A percentile compares a stretch with the other conserved stretches of the same genome.
These are phyloP conservation scores for Neopestalotiopsis clavispora DNA, from an alignment of 2,329 filamentous ascomycete genomes.

Conservation along the genomic window DNA sequence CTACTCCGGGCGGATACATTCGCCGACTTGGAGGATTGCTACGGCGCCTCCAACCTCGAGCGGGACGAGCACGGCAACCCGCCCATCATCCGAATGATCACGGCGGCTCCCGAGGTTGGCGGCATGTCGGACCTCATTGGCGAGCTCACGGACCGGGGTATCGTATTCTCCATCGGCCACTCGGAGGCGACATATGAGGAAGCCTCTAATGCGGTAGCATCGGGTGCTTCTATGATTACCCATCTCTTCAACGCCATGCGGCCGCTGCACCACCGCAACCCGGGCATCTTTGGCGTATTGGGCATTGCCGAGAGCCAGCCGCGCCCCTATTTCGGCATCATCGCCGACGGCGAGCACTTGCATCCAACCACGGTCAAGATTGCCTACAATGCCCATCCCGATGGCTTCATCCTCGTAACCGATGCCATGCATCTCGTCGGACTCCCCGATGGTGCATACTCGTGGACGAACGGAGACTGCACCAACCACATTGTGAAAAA, in stretches of 20 bases:
- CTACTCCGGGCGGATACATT: slow-evolving; percentile 69
- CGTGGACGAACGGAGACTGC: slow-evolving; percentile 77
- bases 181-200: slow-evolving; percentile 87
- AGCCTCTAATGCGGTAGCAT: slow-evolving; percentile 71
- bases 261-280: slow-evolving; percentile 88
- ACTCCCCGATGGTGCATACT: slow-evolving; percentile 81
- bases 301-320: slow-evolving; percentile 64
- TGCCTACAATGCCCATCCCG: slow-evolving; percentile 83
- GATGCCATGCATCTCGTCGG: slow-evolving; percentile 91
- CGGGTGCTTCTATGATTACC: slow-evolving; percentile 87
- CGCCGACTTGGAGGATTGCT: slow-evolving; percentile 70
- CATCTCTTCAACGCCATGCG: slow-evolving; percentile 95
- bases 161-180: slow-evolving; percentile 83
- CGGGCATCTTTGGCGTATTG: slow-evolving; percentile 85
- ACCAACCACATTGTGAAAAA: slow-evolving; percentile 69
- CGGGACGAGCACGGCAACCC: slow-evolving; percentile 39
- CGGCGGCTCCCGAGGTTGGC: slow-evolving; percentile 81
- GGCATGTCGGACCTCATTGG: slow-evolving; percentile 72
- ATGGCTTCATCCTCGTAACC: slow-evolving; percentile 86
- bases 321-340: slow-evolving; percentile 85
- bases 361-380: slow-evolving; percentile 90
- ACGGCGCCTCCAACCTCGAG: slow-evolving; percentile 72
- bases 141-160: slow-evolving; percentile 66
- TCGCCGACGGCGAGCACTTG: slow-evolving; percentile 88
- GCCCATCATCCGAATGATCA: slow-evolving; percentile 75